Percentiles rank a stretch among this genome's conserved stretches.
Evolutionary conservation across 495 filamentous ascomycete species (phyloP).

Genomic region (Neurospora tetrasperma): DNA sequence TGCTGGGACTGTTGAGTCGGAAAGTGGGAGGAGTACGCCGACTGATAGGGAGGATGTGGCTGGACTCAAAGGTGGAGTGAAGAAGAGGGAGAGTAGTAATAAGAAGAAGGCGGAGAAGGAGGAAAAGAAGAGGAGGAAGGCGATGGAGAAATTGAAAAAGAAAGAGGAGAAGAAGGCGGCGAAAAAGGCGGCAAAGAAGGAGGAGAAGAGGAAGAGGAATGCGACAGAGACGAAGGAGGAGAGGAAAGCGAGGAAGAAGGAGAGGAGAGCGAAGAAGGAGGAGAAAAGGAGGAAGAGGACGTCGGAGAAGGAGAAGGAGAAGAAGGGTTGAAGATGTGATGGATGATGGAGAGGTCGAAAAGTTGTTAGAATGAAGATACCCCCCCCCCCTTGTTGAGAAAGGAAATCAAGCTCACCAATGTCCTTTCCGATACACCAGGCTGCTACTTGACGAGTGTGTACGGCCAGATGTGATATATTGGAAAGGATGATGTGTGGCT

Average conservation of each 20-base stretch:
- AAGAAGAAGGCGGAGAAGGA: slow-evolving; percentile 27
- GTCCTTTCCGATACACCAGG: neutral
- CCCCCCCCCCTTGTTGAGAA: neutral
- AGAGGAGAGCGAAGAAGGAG: slow-evolving; percentile 35
- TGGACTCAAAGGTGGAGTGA: slow-evolving; percentile 2
- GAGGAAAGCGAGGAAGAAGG: slow-evolving; percentile 31
- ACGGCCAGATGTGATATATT: neutral
- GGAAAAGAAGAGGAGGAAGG: slow-evolving; percentile 18
- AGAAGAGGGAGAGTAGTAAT: slow-evolving; percentile 21
- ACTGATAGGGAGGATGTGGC: neutral
- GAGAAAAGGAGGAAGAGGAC: slow-evolving; percentile 20
- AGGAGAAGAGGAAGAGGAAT: slow-evolving; percentile 17
- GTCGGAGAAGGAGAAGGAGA: slow-evolving; percentile 6
- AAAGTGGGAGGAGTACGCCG: slow-evolving; percentile 5
- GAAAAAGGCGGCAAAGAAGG: slow-evolving; percentile 16
- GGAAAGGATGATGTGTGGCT: neutral
- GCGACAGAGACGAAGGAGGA: slow-evolving; percentile 28
- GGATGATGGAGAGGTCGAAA: neutral
- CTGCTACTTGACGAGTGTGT: neutral
- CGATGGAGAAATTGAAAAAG: slow-evolving; percentile 13
- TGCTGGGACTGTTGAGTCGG: slow-evolving; percentile 43
- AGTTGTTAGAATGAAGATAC: neutral
- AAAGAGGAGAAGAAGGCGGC: slow-evolving; percentile 5
- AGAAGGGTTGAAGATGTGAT: neutral
- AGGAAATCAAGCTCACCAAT: neutral